Percentiles rank a stretch among this genome's conserved stretches.
phyloP scores from a whole-genome alignment of 1,284 basidiomycete genomes.

The Sporisorium scitamineum region DNA sequence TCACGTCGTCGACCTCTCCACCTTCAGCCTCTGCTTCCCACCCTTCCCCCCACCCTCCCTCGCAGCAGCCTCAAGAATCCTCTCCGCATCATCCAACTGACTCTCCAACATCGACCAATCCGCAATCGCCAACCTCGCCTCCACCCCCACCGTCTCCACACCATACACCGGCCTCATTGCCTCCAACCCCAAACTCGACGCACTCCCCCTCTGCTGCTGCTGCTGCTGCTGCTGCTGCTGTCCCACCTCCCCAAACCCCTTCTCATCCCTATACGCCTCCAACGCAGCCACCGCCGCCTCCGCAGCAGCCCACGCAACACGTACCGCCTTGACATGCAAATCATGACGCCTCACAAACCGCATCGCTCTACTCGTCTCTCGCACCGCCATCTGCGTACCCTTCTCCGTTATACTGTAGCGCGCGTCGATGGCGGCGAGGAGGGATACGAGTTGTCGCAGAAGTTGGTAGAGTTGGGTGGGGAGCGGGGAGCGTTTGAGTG shows the following conservation, averaged over 20 bases:
- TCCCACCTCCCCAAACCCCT: constrained; percentile 27
- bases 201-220: neutral
- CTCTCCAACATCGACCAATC: neutral
- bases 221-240: constrained; percentile 11
- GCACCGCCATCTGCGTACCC: constrained; percentile 47
- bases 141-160: neutral
- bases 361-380: constrained; percentile 41
- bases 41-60: neutral
- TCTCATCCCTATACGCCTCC: constrained; percentile 55
- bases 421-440: constrained; percentile 34
- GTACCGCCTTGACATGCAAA: constrained; percentile 52
- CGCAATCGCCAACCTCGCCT: constrained; percentile 10
- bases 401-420: constrained; percentile 36
- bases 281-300: constrained; percentile 55
- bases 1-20: neutral
- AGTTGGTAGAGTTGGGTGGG: constrained; percentile 46
- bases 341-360: constrained; percentile 47
- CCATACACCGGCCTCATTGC: neutral
- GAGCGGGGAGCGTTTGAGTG: constrained; percentile 51
- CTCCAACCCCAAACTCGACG: neutral
- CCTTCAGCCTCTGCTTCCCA: neutral
- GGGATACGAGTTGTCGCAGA: constrained; percentile 33
- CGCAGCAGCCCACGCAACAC: constrained; percentile 43
- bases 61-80: constrained; percentile 3
- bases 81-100: constrained; percentile 20